These are phyloP conservation scores for Boletus insuetus DNA, from an alignment of 768 basidiomycete genomes.

Conservation along the genomic window DNA sequence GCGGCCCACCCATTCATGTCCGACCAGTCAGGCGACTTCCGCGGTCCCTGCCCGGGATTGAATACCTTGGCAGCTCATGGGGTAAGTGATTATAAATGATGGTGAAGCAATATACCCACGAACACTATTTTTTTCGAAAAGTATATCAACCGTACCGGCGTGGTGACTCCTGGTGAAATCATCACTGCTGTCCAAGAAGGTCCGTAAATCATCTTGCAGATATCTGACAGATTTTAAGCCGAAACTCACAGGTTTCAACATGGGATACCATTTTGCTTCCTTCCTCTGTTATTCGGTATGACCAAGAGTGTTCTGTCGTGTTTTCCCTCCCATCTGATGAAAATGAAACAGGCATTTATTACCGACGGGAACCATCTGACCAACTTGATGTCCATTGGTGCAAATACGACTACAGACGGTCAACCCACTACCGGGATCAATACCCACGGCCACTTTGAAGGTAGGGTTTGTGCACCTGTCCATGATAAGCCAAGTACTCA, in stretches of 20 bases:
- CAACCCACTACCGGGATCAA: constrained; percentile 12
- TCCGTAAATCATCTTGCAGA: not conserved
- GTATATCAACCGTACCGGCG: no score
- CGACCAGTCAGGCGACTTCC: constrained; percentile 11
- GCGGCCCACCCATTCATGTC: constrained; percentile 6
- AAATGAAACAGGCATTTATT: constrained; percentile 4
- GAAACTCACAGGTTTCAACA: constrained; percentile 17
- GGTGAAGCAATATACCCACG: not conserved
- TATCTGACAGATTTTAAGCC: not conserved
- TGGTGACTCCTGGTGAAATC: constrained; percentile 19
- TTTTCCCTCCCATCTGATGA: not conserved
- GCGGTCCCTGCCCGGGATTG: constrained; percentile 22
- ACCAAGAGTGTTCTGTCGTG: not conserved
- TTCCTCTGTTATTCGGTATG: constrained; percentile 20
- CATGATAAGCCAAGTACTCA: no score
- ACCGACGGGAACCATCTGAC: constrained; percentile 27
- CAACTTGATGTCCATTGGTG: constrained; percentile 24
- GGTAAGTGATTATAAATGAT: constrained; percentile 3
- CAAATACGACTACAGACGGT: constrained; percentile 11
- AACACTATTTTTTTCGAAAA: no score
- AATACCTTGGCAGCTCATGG: constrained; percentile 23
- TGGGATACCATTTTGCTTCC: constrained; percentile 15
- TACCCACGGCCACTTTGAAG: constrained; percentile 24
- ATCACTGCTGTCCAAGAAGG: constrained; percentile 23
- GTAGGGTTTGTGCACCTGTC: not conserved